These are phyloP conservation scores for Eustoma russellianum DNA, from an alignment of 257 asterid genomes.

Conservation along the genomic window DNA sequence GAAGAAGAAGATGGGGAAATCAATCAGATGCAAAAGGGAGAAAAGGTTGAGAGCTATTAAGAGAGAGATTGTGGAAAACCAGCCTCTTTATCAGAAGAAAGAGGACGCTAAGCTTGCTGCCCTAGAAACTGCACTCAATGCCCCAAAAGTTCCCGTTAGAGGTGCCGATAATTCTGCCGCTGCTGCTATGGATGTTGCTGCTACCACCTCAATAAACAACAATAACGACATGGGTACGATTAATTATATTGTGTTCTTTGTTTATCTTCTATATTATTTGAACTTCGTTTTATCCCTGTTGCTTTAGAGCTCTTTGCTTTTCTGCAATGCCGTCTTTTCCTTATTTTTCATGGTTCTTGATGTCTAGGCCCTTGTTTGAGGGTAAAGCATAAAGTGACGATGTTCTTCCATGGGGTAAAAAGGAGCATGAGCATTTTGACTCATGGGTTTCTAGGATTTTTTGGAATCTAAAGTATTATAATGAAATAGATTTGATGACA, in stretches of 20 bases:
- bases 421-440: too few relatives aligned
- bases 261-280: background rate
- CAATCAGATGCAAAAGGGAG: constrained; percentile 82
- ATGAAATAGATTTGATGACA: too few relatives aligned
- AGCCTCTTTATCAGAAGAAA: constrained; percentile 56
- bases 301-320: too few relatives aligned
- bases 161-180: constrained; percentile 16
- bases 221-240: constrained; percentile 29
- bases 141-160: constrained; percentile 73
- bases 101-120: constrained; percentile 82
- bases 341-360: too few relatives aligned
- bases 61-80: constrained; percentile 58
- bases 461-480: too few relatives aligned
- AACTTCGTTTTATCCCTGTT: too few relatives aligned
- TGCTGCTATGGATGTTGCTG: constrained; percentile 7
- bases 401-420: too few relatives aligned
- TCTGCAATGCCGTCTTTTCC: too few relatives aligned
- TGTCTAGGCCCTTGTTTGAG: too few relatives aligned
- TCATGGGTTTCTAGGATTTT: too few relatives aligned
- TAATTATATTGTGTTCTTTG: background rate
- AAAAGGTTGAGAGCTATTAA: constrained; percentile 78
- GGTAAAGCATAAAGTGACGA: too few relatives aligned
- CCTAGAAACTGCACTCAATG: constrained; percentile 81
- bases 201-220: constrained; percentile 11
- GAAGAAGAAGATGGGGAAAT: constrained; percentile 51